These are phyloP conservation scores for Brassica balearica DNA, from an alignment of 441 rosid genomes.

Conservation along the genomic window DNA sequence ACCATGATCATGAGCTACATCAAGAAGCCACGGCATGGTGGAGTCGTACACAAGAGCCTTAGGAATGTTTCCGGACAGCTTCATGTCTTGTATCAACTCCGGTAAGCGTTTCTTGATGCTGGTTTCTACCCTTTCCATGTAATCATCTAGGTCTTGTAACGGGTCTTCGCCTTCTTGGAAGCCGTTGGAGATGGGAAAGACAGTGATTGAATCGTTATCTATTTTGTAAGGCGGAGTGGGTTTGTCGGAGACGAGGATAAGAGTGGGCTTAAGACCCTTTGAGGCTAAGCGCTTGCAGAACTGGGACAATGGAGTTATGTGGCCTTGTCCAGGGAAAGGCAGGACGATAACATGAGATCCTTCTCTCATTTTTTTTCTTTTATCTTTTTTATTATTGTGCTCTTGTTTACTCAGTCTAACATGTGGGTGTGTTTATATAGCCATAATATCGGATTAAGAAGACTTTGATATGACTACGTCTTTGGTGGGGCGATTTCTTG, in stretches of 20 bases:
- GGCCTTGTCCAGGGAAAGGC: constrained; percentile 64
- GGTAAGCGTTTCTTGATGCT: constrained; percentile 35
- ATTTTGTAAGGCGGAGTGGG: constrained; percentile 38
- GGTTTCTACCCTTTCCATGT: constrained; percentile 24
- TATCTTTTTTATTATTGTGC: background rate
- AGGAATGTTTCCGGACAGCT: constrained; percentile 22
- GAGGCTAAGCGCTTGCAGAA: constrained; percentile 59
- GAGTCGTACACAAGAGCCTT: constrained; percentile 51
- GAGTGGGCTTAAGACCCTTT: constrained; percentile 52
- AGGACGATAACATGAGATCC: constrained; percentile 48
- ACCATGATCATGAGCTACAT: constrained; percentile 43
- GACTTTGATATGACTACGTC: constrained; percentile 23
- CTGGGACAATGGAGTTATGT: constrained; percentile 64
- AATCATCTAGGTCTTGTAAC: constrained; percentile 34
- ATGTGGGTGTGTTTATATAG: constrained; percentile 19
- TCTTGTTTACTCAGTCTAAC: background rate
- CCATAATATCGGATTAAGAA: background rate
- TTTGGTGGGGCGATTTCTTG: background rate
- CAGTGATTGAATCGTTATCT: constrained; percentile 33
- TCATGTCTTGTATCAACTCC: constrained; percentile 34
- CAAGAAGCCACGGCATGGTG: constrained; percentile 49
- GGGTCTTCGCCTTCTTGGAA: constrained; percentile 32
- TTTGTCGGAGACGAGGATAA: constrained; percentile 43
- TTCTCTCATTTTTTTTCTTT: constrained; percentile 1
- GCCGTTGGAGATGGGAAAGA: constrained; percentile 51